A percentile compares a stretch with the other conserved stretches of the same genome.
phyloP scores from a whole-genome alignment of 2,329 filamentous ascomycete genomes.

The Penicillium sp. region DNA sequence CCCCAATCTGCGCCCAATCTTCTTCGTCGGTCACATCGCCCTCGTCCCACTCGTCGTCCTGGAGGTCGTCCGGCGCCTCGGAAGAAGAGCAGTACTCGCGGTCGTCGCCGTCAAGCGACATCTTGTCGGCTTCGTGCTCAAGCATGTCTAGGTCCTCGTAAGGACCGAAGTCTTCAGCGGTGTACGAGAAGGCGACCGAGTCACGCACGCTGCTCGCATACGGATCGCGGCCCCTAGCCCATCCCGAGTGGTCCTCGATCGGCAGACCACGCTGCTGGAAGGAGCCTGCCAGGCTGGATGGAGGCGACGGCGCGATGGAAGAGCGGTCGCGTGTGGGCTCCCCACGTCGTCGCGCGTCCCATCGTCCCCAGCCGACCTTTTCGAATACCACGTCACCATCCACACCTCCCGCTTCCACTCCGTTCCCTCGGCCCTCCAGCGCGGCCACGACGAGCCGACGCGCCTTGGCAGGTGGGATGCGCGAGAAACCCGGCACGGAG shows the following conservation, averaged over 20 bases:
- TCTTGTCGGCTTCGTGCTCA: constrained; percentile 87
- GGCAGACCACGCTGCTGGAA: constrained; percentile 46
- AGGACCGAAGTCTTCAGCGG: constrained; percentile 57
- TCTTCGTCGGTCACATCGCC: constrained; percentile 91
- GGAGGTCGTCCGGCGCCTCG: constrained; percentile 60
- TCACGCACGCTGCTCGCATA: constrained; percentile 62
- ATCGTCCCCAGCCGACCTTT: constrained; percentile 96
- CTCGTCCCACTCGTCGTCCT: constrained; percentile 74
- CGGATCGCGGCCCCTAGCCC: constrained; percentile 38
- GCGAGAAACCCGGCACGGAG: constrained; percentile 85
- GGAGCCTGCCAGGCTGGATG: constrained; percentile 48
- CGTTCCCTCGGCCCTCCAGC: constrained; percentile 69
- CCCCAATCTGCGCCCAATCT: constrained; percentile 88
- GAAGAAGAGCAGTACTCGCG: constrained; percentile 66
- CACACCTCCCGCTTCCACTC: constrained; percentile 50
- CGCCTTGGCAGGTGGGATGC: constrained; percentile 83
- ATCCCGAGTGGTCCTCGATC: constrained; percentile 41
- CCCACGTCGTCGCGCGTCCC: constrained; percentile 76
- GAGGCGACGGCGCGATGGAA: constrained; percentile 46
- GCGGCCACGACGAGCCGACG: constrained; percentile 87
- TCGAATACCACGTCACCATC: constrained; percentile 65
- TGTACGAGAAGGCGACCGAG: constrained; percentile 70
- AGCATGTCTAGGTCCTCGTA: constrained; percentile 61
- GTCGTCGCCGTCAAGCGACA: constrained; percentile 72
- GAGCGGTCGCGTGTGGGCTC: constrained; percentile 44